Conservation (phyloP, 257 asterid species). For the Verbena officinalis region DNA sequence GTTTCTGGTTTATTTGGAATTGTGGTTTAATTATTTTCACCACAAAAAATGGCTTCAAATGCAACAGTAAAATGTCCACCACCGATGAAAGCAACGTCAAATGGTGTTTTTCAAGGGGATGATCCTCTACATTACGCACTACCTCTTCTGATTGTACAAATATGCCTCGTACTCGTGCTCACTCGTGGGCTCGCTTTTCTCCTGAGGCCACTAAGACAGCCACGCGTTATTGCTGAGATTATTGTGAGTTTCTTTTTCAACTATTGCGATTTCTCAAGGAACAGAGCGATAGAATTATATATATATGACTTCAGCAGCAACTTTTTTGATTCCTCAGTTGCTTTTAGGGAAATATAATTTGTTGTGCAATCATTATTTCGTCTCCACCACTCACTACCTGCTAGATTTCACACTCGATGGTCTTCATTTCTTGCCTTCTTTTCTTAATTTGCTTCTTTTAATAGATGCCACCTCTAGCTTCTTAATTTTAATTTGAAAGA, state of each 20-base stretch:
- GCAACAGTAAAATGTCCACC: slow-evolving; percentile 46
- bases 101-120: slow-evolving; percentile 78
- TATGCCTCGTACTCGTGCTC: slow-evolving; percentile 57
- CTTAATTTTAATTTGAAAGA: too few species aligned
- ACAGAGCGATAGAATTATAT: too few species aligned
- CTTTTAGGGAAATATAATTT: neutral
- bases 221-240: slow-evolving; percentile 83
- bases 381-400: neutral
- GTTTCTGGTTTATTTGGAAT: slow-evolving; percentile 13
- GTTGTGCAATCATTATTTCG: neutral
- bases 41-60: slow-evolving; percentile 45
- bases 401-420: neutral
- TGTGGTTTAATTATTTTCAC: neutral
- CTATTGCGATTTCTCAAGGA: neutral
- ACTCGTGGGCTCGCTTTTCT: slow-evolving; percentile 68
- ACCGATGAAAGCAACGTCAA: slow-evolving; percentile 77
- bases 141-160: slow-evolving; percentile 70
- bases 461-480: neutral
- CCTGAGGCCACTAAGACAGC: slow-evolving; percentile 70
- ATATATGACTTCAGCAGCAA: neutral
- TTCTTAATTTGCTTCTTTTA: neutral
- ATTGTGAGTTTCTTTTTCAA: slow-evolving; percentile 48
- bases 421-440: neutral
- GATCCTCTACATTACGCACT: slow-evolving; percentile 74
- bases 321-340: neutral